phyloP scores from a whole-genome alignment of 2,329 filamentous ascomycete genomes.

The Orbilia oligospora region DNA sequence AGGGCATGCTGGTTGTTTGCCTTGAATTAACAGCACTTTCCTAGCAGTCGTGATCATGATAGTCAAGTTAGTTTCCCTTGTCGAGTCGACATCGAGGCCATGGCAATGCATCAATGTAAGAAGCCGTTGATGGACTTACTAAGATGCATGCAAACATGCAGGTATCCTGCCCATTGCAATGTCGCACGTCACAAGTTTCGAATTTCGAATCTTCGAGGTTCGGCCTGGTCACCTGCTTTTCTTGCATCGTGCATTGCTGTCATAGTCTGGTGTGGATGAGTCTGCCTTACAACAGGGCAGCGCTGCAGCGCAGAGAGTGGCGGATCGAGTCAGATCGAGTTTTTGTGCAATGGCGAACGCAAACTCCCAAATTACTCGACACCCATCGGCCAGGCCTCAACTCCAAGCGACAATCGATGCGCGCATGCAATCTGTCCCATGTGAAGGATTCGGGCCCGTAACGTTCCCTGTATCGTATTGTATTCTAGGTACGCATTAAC shows the following conservation, averaged over 20 bases:
- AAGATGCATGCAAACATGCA: constrained; percentile 25
- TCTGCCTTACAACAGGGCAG: constrained; percentile 49
- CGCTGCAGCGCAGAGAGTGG: constrained; percentile 32
- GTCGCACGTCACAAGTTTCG: constrained; percentile 44
- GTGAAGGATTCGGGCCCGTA: constrained; percentile 42
- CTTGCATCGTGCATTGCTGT: constrained; percentile 9
- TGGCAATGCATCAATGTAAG: constrained; percentile 2
- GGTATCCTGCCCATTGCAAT: constrained; percentile 29
- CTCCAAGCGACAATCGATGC: background rate
- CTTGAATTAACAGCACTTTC: constrained; percentile 20
- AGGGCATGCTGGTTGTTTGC: constrained; percentile 27
- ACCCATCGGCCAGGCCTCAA: constrained; percentile 17
- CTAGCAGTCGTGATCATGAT: background rate
- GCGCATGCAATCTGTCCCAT: no score
- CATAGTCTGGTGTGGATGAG: constrained; percentile 35
- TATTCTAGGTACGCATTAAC: constrained; percentile 1
- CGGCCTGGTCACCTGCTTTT: constrained; percentile 37
- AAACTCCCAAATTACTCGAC: constrained; percentile 16
- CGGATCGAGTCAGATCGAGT: constrained; percentile 64
- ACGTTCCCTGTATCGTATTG: constrained; percentile 11
- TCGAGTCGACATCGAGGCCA: constrained; percentile 7
- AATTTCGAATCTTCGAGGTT: constrained; percentile 27
- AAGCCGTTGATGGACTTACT: constrained; percentile 19
- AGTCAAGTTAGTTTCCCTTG: constrained; percentile 2
- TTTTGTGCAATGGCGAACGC: constrained; percentile 19